phyloP scores from a whole-genome alignment of 305 asterid genomes.

The Fraxinus baroniana region DNA sequence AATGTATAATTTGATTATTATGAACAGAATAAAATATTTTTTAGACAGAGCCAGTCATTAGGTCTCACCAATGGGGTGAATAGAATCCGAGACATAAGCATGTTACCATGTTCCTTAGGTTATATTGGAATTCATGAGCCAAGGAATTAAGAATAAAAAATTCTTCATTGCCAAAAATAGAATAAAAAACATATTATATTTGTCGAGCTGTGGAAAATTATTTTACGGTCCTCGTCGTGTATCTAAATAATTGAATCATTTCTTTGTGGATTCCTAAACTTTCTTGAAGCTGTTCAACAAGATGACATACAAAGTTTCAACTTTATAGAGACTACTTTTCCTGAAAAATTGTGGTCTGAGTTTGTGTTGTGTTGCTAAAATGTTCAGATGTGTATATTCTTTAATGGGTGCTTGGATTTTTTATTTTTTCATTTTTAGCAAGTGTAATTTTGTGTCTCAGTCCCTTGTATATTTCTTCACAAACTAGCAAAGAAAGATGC shows the following conservation, averaged over 20 bases:
- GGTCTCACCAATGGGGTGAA: background rate
- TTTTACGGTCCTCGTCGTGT: background rate
- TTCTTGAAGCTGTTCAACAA: background rate
- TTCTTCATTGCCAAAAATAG: background rate
- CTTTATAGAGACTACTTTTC: background rate
- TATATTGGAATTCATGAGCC: background rate
- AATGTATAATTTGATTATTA: background rate
- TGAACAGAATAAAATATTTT: background rate
- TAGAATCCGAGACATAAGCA: background rate
- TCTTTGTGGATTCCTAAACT: background rate
- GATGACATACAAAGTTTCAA: background rate
- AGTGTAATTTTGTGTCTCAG: background rate
- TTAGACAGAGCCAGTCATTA: background rate
- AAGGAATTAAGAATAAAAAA: background rate
- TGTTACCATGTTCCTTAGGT: background rate
- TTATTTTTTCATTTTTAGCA: background rate
- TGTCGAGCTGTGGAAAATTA: slow-evolving; percentile 22
- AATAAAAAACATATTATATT: background rate
- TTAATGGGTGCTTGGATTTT: background rate
- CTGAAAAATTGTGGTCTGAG: background rate
- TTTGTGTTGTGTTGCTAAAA: background rate
- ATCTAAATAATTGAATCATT: background rate
- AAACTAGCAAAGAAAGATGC: background rate
- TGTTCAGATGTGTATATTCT: background rate
- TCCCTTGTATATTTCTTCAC: background rate